Evolutionary conservation across 352 stramenopile species (phyloP).

Genomic region (Globisporangium carolinianum): DNA sequence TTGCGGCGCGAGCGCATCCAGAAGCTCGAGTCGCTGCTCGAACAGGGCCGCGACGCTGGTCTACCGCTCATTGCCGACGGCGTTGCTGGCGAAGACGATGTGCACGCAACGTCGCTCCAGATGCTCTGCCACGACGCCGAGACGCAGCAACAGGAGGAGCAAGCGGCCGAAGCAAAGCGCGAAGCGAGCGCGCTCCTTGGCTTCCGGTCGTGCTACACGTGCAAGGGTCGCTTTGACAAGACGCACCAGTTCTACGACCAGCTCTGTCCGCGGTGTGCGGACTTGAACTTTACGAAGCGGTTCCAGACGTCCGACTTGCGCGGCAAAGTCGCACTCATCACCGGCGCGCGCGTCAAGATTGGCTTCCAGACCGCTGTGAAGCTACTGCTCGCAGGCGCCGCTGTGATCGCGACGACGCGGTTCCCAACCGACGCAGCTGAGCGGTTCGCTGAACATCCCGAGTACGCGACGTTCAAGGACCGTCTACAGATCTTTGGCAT

Average conservation of each 20-base stretch:
- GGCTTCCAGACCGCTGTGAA: constrained; percentile 94
- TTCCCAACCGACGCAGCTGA: constrained; percentile 92
- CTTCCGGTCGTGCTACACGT: constrained; percentile 95
- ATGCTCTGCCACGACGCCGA: constrained; percentile 52
- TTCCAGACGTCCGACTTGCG: constrained; percentile 88
- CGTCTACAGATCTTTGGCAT: constrained; percentile 94
- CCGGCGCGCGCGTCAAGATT: constrained; percentile 96
- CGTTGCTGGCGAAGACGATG: constrained; percentile 60
- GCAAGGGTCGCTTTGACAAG: constrained; percentile 92
- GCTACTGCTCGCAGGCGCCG: constrained; percentile 87
- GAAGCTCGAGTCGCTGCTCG: constrained; percentile 86
- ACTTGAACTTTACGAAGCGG: constrained; percentile 93
- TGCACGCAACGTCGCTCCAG: constrained; percentile 51
- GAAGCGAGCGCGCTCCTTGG: constrained; percentile 57
- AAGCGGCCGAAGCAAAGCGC: constrained; percentile 37
- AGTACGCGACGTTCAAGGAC: constrained; percentile 92
- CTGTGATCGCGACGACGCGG: constrained; percentile 92
- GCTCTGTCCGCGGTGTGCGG: constrained; percentile 90
- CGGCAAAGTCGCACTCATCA: constrained; percentile 91
- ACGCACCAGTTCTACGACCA: constrained; percentile 97
- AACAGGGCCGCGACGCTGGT: constrained; percentile 71
- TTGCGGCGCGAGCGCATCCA: constrained; percentile 88
- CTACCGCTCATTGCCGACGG: constrained; percentile 91
- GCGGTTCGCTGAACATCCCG: constrained; percentile 86
- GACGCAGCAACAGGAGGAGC: constrained; percentile 41